Evolutionary conservation across 2,329 filamentous ascomycete species (phyloP).

Genomic region (Sphaceloma murrayae): DNA sequence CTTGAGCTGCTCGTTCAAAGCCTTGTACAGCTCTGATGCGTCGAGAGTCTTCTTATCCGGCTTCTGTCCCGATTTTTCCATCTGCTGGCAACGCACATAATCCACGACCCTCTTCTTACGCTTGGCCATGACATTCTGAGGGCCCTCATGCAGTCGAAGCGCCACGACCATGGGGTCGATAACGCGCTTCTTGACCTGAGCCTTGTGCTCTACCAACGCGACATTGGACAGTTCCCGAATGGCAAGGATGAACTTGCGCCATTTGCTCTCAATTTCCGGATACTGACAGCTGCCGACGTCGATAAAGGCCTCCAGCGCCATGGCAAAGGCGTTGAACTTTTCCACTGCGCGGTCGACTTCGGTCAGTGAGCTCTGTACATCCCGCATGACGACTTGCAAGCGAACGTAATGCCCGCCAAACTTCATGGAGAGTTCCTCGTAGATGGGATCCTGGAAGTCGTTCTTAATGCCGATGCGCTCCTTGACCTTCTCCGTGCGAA

Average conservation of each 20-base stretch:
- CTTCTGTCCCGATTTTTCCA: constrained; percentile 73
- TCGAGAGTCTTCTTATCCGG: constrained; percentile 77
- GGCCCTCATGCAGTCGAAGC: constrained; percentile 71
- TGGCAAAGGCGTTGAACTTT: constrained; percentile 69
- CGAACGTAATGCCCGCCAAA: constrained; percentile 90
- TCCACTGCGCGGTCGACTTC: constrained; percentile 70
- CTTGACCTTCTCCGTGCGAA: constrained; percentile 76
- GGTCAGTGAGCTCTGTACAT: constrained; percentile 88
- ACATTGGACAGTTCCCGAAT: constrained; percentile 78
- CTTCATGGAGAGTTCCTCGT: constrained; percentile 69
- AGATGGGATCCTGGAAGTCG: constrained; percentile 69
- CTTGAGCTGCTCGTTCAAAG: constrained; percentile 86
- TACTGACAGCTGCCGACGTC: constrained; percentile 58
- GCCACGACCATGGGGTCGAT: constrained; percentile 74
- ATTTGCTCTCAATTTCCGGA: constrained; percentile 85
- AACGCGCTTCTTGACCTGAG: constrained; percentile 66
- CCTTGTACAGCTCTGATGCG: constrained; percentile 78
- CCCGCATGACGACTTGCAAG: constrained; percentile 81
- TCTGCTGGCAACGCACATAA: constrained; percentile 70
- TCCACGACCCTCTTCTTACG: constrained; percentile 86
- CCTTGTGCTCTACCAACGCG: constrained; percentile 69
- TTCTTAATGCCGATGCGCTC: constrained; percentile 56
- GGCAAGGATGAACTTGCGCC: constrained; percentile 80
- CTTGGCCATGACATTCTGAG: constrained; percentile 85
- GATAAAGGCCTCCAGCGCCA: constrained; percentile 75